Evolutionary conservation across 1,284 basidiomycete species (phyloP), one percentile per base, ranked within the genome.

Genomic region (Ustilago tritici): DNA sequence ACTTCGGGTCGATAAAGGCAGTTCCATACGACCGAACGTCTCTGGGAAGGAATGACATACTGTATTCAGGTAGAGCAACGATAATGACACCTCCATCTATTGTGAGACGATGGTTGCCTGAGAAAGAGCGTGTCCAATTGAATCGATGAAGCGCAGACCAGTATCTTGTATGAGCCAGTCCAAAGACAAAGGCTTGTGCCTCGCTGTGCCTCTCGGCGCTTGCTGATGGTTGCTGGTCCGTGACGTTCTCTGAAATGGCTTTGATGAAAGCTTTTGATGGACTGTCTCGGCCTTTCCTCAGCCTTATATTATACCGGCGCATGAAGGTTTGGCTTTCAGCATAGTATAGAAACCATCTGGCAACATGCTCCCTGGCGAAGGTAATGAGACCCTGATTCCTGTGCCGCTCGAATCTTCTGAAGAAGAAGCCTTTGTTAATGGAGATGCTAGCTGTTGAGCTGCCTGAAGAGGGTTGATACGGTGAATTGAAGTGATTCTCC

Each of bases 341-440:
- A 34, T 49, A 32, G 1, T 19, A 3, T 14, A 68, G 28, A 38
- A 73, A 73, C 71, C 71, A 73, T 12, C n/a, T n/a, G 12, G 32
- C 71, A 17, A 73, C 65, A 9, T 9, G 17, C 3, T 2, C 3
- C 7, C 35, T 4, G 8, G 71, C 65, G 36, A 73, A 73, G 0
- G 71, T 73, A 36, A 73, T 57, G 19, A 73, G 12, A 17, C 57
- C 71, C n/a, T 60, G 53, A 41, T 61, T 41, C 31, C 19, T 14
- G 4, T 0, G 19, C 0, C 11, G 14, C 12, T 54, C 43, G 31
- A 63, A 4, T 3, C 53, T 41, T 28, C 56, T 56, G 53, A 73
- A 67, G 50, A 34, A 73, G 62, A 68, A 73, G 43, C 65, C 71
- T 40, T 65, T 68, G 56, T 68, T 61, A 49, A 61, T 61, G 0